Percentiles rank a stretch among this genome's conserved stretches.
Evolutionary conservation across 768 basidiomycete genomes (phyloP).

Genomic region (Kwoniella mangroviensis): DNA sequence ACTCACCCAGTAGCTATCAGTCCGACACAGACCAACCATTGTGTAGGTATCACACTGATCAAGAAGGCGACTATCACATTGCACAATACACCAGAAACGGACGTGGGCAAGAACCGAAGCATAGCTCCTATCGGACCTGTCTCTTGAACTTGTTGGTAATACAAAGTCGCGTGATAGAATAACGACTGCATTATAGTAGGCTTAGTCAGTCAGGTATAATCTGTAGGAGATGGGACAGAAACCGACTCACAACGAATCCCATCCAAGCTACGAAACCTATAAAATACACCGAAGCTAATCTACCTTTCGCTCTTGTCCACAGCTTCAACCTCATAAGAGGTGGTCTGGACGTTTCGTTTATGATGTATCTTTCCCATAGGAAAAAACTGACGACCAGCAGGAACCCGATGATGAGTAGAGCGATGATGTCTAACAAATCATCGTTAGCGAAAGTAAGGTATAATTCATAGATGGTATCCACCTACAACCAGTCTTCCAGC

Average conservation of each 20-base stretch:
- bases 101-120: conserved; percentile 45
- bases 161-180: conserved; percentile 30
- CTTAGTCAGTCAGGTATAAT: background rate
- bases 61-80: conserved; percentile 50
- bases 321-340: conserved; percentile 56
- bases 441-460: too few species aligned
- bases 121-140: conserved; percentile 24
- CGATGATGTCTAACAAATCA: conserved; percentile 68
- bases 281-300: conserved; percentile 46
- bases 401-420: conserved; percentile 69
- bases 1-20: conserved; percentile 52
- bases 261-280: conserved; percentile 53
- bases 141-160: conserved; percentile 24
- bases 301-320: conserved; percentile 52
- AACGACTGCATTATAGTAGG: conserved; percentile 8
- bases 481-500: conserved; percentile 69
- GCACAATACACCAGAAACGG: conserved; percentile 42
- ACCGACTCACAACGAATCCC: conserved; percentile 44
- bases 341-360: conserved; percentile 54
- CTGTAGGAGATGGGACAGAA: background rate
- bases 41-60: conserved; percentile 47
- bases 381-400: conserved; percentile 67
- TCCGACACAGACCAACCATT: conserved; percentile 52
- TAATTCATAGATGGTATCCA: background rate
- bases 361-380: conserved; percentile 70